Conservation (phyloP, 2,329 filamentous ascomycete genomes). For the Triangularia verruculosa region DNA sequence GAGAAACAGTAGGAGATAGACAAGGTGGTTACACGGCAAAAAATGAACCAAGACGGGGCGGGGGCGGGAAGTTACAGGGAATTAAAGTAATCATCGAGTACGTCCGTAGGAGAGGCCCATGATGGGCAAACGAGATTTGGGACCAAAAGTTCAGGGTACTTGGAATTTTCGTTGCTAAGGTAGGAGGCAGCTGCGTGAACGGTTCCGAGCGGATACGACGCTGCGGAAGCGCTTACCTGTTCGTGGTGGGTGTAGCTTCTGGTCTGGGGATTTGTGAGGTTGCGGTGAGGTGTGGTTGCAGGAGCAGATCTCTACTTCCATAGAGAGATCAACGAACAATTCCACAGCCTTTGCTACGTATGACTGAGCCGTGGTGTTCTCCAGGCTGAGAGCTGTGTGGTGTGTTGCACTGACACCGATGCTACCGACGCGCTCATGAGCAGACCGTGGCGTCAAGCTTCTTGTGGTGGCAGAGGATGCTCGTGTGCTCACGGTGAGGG, state of each 20-base stretch:
- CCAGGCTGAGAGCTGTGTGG: not conserved
- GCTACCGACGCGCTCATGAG: not conserved
- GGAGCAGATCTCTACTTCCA: not conserved
- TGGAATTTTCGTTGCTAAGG: slow-evolving; percentile 6
- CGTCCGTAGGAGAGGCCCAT: not conserved
- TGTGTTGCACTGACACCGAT: not conserved
- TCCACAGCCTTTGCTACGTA: not conserved
- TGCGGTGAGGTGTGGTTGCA: slow-evolving; percentile 20
- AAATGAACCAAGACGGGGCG: not conserved
- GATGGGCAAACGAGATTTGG: not conserved
- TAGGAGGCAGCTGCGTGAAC: not conserved
- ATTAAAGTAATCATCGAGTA: slow-evolving; percentile 1
- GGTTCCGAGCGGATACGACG: slow-evolving; percentile 19
- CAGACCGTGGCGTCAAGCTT: not conserved
- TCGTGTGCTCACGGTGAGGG: not conserved
- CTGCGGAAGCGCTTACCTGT: slow-evolving; percentile 14
- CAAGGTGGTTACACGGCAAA: not conserved
- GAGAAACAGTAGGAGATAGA: not conserved
- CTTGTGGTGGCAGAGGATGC: not conserved
- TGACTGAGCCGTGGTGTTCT: not conserved
- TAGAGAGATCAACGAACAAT: not conserved
- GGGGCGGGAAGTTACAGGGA: slow-evolving; percentile 3
- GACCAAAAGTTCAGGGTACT: not conserved
- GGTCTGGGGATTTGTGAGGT: slow-evolving; percentile 1
- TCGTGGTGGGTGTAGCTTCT: slow-evolving; percentile 5